Base-by-base conservation (phyloP, 768 basidiomycete species). In the Lentinula sp. region DNA sequence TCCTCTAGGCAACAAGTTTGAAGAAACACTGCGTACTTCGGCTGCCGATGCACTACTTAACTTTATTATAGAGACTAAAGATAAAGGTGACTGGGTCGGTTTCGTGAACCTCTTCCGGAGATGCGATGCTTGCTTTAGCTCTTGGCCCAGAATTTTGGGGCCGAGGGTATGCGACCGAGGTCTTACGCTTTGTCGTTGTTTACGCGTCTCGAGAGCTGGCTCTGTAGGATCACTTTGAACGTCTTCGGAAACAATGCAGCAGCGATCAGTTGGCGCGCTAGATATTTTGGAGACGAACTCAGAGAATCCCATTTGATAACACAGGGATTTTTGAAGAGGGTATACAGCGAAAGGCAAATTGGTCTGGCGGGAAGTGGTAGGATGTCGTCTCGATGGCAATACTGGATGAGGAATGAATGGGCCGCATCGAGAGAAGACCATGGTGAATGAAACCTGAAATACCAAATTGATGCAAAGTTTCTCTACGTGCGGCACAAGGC, bases 401-500 rank as follows among this genome's bases (percentile, higher is more conserved):
- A 32, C 60, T 78, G 54, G 71, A 70, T 20, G 74, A 78, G 43
- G 77, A 79, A 57, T 79, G 77, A 79, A 57, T 79, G 77, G 77
- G 66, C 67, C 13, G 50, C 56, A 6, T 16, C 16, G 33, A 57
- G 12, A 20, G 7, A 43, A 39, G 35, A 51, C 13, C 28, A 28
- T 28, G 28, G 28, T 28, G 28, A 28, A 28, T 28, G 28, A 28
- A 28, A 28, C 28, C 28, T 28, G 28, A 28, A 28, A 28, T 28
- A 28, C 28, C 28, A 28, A 2, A 28, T 28, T 28, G 28, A 28
- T 28, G 28, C 28, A 28, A 28, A 28, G 28, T 28, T 28, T 28
- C 28, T 3, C 28, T 28, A 28, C 28, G 0, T 28, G 28, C 28
- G 28, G 28, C 28, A 28, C 28, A 28, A 28, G 28, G 28, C 2